Evolutionary conservation across 2,329 filamentous ascomycete species (phyloP).

Genomic region (Juglanconis sp.): DNA sequence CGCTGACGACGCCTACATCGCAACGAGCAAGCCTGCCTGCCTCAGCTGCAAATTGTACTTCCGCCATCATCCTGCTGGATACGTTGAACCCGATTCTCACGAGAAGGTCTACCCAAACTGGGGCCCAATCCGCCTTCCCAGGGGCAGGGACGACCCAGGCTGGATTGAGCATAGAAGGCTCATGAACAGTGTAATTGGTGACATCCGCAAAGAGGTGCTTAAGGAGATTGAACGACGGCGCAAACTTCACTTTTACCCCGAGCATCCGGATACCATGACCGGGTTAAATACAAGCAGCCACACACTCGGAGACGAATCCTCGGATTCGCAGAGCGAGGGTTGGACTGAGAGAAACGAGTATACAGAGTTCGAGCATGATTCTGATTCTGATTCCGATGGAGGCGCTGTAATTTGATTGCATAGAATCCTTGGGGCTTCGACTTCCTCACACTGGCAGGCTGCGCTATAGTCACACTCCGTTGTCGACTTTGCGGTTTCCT

Average conservation of each 20-base stretch:
- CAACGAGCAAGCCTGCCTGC: constrained; percentile 50
- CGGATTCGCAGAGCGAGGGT: background rate
- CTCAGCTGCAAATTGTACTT: constrained; percentile 47
- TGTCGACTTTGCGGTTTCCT: no score
- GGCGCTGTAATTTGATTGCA: background rate
- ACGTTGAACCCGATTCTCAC: constrained; percentile 33
- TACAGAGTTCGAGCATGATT: background rate
- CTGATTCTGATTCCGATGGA: background rate
- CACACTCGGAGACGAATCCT: background rate
- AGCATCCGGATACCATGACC: constrained; percentile 1
- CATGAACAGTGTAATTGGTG: background rate
- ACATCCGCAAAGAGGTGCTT: background rate
- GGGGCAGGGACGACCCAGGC: background rate
- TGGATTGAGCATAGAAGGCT: background rate
- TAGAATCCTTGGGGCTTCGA: background rate
- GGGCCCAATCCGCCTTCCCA: constrained; percentile 25
- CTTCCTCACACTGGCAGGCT: background rate
- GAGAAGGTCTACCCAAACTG: constrained; percentile 40
- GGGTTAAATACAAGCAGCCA: background rate
- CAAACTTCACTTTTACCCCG: background rate
- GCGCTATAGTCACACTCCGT: no score
- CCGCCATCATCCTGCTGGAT: constrained; percentile 32
- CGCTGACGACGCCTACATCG: constrained; percentile 41
- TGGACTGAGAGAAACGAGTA: background rate
- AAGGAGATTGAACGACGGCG: background rate